These are phyloP conservation scores for Uncinocarpus reesii DNA, from an alignment of 2,329 filamentous ascomycete genomes.

Conservation along the genomic window DNA sequence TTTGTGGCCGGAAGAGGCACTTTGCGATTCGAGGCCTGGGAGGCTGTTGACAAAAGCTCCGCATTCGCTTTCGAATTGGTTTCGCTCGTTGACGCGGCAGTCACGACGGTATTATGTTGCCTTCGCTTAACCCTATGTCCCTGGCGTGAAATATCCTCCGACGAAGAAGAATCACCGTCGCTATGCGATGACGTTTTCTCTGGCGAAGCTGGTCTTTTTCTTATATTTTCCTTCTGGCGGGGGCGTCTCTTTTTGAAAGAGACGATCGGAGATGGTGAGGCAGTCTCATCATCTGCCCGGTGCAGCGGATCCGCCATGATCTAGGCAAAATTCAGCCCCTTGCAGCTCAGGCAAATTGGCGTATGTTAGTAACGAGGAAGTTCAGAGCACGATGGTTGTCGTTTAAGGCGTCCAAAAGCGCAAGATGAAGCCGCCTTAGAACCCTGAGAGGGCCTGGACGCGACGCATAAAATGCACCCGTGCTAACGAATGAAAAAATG, in stretches of 20 bases:
- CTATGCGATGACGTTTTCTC: constrained; percentile 53
- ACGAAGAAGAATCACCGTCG: constrained; percentile 56
- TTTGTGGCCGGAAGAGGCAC: constrained; percentile 39
- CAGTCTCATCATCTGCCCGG: background rate
- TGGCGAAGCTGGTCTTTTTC: constrained; percentile 71
- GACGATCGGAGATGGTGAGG: background rate
- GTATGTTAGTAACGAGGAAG: too few species aligned
- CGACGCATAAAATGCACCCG: too few species aligned
- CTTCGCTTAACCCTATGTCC: constrained; percentile 71
- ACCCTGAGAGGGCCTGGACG: too few species aligned
- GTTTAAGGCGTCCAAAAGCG: too few species aligned
- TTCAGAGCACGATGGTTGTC: too few species aligned
- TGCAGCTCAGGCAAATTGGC: too few species aligned
- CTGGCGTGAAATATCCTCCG: constrained; percentile 49
- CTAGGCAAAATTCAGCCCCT: too few species aligned
- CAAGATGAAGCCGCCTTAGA: too few species aligned
- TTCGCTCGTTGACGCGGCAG: constrained; percentile 46
- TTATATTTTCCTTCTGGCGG: constrained; percentile 64
- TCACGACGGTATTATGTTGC: constrained; percentile 59
- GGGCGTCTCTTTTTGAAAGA: constrained; percentile 74
- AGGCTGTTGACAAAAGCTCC: constrained; percentile 40
- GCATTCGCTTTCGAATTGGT: constrained; percentile 39
- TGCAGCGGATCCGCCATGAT: background rate
- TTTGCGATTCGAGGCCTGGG: constrained; percentile 40
- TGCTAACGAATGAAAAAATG: too few species aligned